A percentile compares a stretch with the other conserved stretches of the same genome.
phyloP scores from a whole-genome alignment of 1,139 yeast species.

The Lodderomyces pseudojiufengensis region DNA sequence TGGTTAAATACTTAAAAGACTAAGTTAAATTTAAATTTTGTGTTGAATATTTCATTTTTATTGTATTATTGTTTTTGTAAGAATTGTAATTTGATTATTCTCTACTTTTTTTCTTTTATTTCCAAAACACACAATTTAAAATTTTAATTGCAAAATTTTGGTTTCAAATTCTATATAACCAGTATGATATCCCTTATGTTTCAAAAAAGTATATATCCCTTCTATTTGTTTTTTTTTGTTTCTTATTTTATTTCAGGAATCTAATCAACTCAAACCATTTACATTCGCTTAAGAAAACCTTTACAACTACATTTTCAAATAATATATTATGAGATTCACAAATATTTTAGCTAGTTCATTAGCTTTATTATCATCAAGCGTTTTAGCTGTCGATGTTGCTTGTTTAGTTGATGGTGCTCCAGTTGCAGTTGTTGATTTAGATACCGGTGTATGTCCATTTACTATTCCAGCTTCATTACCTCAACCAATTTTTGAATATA shows the following conservation, averaged over 20 bases:
- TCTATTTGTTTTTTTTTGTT: neutral
- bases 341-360: conserved; percentile 12
- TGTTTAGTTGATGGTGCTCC: conserved; percentile 34
- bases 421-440: conserved; percentile 38
- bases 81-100: neutral
- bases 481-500: conserved; percentile 23
- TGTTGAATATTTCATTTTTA: too few relatives aligned
- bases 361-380: conserved; percentile 21
- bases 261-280: neutral
- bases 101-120: neutral
- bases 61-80: too few relatives aligned
- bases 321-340: conserved; percentile 11
- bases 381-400: conserved; percentile 32
- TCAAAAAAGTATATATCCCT: neutral
- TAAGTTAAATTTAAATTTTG: too few relatives aligned
- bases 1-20: too few relatives aligned
- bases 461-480: conserved; percentile 29
- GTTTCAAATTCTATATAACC: too few relatives aligned
- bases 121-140: too few relatives aligned
- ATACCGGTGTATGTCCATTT: conserved; percentile 42
- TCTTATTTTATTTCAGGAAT: neutral
- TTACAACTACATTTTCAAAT: neutral
- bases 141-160: too few relatives aligned
- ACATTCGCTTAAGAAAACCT: conserved; percentile 7
- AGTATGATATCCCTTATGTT: too few relatives aligned